Percentiles rank a stretch among this genome's conserved stretches.
Evolutionary conservation across 1,284 basidiomycete species (phyloP).

Genomic region (Marasmius sp.): DNA sequence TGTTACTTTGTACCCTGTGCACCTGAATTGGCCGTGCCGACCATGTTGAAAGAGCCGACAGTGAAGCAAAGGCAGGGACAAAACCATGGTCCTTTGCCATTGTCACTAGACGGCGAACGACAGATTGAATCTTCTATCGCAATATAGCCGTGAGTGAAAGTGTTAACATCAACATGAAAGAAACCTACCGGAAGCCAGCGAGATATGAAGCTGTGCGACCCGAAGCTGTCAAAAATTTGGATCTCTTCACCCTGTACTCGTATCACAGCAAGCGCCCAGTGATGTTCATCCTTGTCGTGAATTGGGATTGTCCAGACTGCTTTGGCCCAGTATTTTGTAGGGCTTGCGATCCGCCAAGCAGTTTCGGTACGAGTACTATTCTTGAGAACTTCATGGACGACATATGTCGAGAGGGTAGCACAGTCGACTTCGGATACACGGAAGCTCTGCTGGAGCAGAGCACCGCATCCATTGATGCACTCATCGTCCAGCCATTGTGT

Average conservation of each 20-base stretch:
- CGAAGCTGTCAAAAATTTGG: background rate
- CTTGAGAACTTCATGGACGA: background rate
- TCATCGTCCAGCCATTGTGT: background rate
- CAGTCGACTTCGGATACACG: background rate
- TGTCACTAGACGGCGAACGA: too few species aligned
- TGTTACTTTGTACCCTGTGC: too few species aligned
- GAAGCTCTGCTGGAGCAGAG: background rate
- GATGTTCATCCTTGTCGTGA: background rate
- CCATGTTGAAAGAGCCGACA: too few species aligned
- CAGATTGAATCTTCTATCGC: too few species aligned
- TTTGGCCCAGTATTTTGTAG: background rate
- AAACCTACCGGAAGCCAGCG: too few species aligned
- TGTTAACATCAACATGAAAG: too few species aligned
- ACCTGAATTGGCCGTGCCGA: too few species aligned
- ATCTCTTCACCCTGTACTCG: background rate
- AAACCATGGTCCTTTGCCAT: too few species aligned
- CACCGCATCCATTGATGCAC: background rate
- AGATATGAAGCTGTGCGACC: background rate
- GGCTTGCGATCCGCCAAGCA: background rate
- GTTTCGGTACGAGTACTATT: background rate
- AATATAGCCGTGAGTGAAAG: too few species aligned
- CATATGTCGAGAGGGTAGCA: background rate
- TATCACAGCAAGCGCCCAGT: background rate
- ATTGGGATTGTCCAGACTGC: background rate
- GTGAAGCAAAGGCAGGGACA: too few species aligned